Percentiles rank a stretch among this genome's conserved stretches.
phyloP scores from a whole-genome alignment of 805 yeast species.

The Yarrowia sp. region DNA sequence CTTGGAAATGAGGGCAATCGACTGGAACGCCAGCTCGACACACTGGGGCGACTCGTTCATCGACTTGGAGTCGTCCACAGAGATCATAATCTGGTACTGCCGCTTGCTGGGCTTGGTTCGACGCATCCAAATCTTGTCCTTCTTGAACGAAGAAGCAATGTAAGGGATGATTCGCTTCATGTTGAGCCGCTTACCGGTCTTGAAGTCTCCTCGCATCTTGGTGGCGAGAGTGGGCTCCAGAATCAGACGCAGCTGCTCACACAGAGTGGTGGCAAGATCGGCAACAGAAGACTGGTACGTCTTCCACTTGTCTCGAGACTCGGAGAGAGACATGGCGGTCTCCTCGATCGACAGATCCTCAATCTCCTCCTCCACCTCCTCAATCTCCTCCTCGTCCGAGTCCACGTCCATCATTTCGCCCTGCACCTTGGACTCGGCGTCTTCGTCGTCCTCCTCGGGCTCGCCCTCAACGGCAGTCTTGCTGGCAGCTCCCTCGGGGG shows the following conservation, averaged over 20 bases:
- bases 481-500: constrained; percentile 39
- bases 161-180: constrained; percentile 98
- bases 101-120: constrained; percentile 97
- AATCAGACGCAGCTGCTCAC: constrained; percentile 92
- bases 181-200: constrained; percentile 94
- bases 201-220: constrained; percentile 91
- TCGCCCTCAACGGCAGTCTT: constrained; percentile 42
- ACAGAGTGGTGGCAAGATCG: constrained; percentile 82
- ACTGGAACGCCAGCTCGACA: constrained; percentile 90
- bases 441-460: constrained; percentile 42
- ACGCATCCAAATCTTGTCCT: constrained; percentile 97
- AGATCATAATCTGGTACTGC: constrained; percentile 95
- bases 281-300: constrained; percentile 83
- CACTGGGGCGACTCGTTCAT: constrained; percentile 89
- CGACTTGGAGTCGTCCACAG: constrained; percentile 96
- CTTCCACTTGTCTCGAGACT: constrained; percentile 82
- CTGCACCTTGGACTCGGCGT: constrained; percentile 43
- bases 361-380: constrained; percentile 46
- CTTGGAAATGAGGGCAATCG: constrained; percentile 90
- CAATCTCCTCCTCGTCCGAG: constrained; percentile 43
- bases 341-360: constrained; percentile 19
- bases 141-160: constrained; percentile 95
- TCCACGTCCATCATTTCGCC: constrained; percentile 38
- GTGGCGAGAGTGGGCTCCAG: constrained; percentile 97
- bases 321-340: constrained; percentile 57